A percentile compares a stretch with the other conserved stretches of the same genome.
Evolutionary conservation across 2,329 filamentous ascomycete species (phyloP).

Genomic region (Sporothrix mexicana): DNA sequence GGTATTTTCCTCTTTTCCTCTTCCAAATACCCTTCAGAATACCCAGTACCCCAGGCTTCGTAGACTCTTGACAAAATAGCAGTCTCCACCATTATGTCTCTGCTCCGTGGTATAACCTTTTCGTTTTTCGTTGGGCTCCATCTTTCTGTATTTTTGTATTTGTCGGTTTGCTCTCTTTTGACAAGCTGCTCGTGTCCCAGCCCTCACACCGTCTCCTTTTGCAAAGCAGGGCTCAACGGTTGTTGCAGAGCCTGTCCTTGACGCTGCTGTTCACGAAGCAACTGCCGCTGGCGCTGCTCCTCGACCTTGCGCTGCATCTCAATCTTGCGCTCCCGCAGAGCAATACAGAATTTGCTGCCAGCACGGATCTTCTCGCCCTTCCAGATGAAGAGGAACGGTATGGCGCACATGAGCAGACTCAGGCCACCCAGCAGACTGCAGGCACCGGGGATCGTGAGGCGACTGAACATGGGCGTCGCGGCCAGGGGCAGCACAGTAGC

Average conservation of each 20-base stretch:
- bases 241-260: background rate
- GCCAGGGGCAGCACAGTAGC: conserved; percentile 64
- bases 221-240: background rate
- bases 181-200: background rate
- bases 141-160: background rate
- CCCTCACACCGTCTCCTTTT: conserved; percentile 27
- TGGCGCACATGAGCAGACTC: conserved; percentile 56
- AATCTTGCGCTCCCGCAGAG: conserved; percentile 58
- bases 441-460: conserved; percentile 56
- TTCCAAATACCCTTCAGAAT: background rate
- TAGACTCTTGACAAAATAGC: too few species aligned
- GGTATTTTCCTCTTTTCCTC: background rate
- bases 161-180: background rate
- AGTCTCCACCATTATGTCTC: background rate
- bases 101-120: background rate
- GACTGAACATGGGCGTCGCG: conserved; percentile 56
- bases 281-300: conserved; percentile 42
- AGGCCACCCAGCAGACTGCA: conserved; percentile 59
- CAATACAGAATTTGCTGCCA: conserved; percentile 66
- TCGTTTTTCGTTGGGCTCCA: too few species aligned
- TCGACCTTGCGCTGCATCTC: conserved; percentile 52
- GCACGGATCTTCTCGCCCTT: conserved; percentile 61
- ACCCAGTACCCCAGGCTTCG: background rate
- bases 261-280: background rate
- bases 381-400: conserved; percentile 61